Evolutionary conservation across 225 moss, liverwort and hornwort species (phyloP), one percentile per base, ranked within the genome.

Genomic region (Antitrichia curtipendula): DNA sequence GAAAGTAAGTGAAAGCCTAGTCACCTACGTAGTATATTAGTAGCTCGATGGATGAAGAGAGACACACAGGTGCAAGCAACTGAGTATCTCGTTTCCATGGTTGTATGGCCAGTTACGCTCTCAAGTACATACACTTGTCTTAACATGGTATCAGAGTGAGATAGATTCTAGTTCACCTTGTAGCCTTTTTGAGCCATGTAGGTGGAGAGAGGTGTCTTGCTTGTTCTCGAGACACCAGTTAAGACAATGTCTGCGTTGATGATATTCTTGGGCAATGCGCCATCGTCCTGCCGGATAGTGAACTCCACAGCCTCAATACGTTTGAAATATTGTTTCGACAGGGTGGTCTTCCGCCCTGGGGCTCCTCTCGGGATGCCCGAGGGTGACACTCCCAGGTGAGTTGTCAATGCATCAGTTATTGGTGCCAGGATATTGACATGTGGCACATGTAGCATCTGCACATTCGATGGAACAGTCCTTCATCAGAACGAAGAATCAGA

Each of bases 141-240:
- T 38, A 85, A 64, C 53, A 76, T 40, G 76, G 40, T 50, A 63
- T 41, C 38, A 75, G 21, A 82, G 74, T 70, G 84, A 69, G 50
- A 36, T 6, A 69, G 43, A 34, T 13, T 47, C 32, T 40, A 75
- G 20, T 53, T 85, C 87, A 97, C 97, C 94, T 98, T 98, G 91
- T 98, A 98, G 66, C 97, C 97, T 82, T 96, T 98, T 82, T 98
- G 96, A 59, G 97, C 97, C 90, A 98, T 98, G 89, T 98, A 98
- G 50, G 97, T 98, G 84, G 97, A 98, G 71, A 98, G 95, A 75
- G 97, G 97, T n/a, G 97, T 98, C 91, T 98, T 98, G 94, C 97
- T 98, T n/a, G 97, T 98, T 77, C 97, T 92, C 47, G 97, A 98
- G 60, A 98, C 97, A 53, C 97, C 97, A 18, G 91, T 93, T 34